Evolutionary conservation across 2,329 filamentous ascomycete species (phyloP), one percentile per base, ranked within the genome.

Genomic region (Didymella arachidicola): DNA sequence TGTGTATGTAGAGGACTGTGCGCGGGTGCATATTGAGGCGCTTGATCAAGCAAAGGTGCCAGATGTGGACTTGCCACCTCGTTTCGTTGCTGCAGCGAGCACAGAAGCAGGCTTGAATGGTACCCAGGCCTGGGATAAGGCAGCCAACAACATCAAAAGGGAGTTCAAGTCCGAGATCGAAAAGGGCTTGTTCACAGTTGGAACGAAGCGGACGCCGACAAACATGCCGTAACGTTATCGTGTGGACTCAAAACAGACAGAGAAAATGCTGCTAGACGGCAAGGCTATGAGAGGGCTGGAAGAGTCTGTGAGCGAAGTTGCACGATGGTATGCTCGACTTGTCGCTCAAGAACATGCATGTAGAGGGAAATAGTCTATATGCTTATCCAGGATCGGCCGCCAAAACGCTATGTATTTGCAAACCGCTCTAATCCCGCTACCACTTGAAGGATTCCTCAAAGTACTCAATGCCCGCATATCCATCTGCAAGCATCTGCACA

Each of bases 371-470:
- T 25, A 34, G 22, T 49, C 49, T 58, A 44, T 16, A 22, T 38
- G n/a, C 29, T 12, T 32, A 14, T 41, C 14, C 7, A 32, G 12
- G 22, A 19, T 8, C 26, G 41, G n/a, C 7, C 25, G 18, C 25
- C 3, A 16, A 38, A 38, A 58, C 50, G 19, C 44, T 45, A 12
- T 49, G 6, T 41, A 39, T 45, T 45, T 58, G 56, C 44, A 14
- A n/a, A 19, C 1, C 3, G 14, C 5, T 43, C 22, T 25, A 7
- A 43, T 27, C 41, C 4, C 16, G 19, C 57, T 62, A 74, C 76
- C 85, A 81, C 59, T 77, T 77, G 60, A 82, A 83, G 12, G 77
- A 78, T 62, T 83, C 81, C 61, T 83, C 81, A 38, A 81, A 76
- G 63, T 82, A 82, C 48, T 78, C 75, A 10, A 82, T 67, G 0